Conservation (phyloP, 2,329 filamentous ascomycete species). For the Aspergillus sergii region DNA sequence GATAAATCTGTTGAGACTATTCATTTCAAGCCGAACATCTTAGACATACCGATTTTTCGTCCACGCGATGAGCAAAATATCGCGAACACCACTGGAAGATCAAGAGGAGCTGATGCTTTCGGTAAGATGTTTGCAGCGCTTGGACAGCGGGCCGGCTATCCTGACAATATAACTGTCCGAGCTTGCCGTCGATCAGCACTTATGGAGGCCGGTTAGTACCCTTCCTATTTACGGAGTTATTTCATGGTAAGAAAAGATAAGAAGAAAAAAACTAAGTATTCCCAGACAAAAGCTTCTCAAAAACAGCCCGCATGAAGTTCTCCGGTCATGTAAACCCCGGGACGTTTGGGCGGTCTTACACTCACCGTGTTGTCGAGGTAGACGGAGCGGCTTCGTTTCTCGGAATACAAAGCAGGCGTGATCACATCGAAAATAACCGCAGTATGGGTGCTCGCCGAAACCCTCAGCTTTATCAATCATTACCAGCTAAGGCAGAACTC, state of each 20-base stretch:
- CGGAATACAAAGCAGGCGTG: slow-evolving; percentile 3
- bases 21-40: slow-evolving; percentile 12
- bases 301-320: slow-evolving; percentile 17
- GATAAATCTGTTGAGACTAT: slow-evolving; percentile 16
- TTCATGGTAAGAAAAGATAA: too few species aligned
- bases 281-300: slow-evolving; percentile 16
- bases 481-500: slow-evolving; percentile 8
- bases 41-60: slow-evolving; percentile 16
- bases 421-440: slow-evolving; percentile 11
- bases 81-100: slow-evolving; percentile 6
- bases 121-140: slow-evolving; percentile 16
- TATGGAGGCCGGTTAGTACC: slow-evolving; percentile 12
- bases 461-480: slow-evolving; percentile 2
- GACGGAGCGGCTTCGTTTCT: slow-evolving; percentile 7
- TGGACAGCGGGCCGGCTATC: slow-evolving; percentile 15
- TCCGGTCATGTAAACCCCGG: slow-evolving; percentile 9
- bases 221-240: background rate
- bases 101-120: slow-evolving; percentile 16
- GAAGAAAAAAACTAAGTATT: background rate
- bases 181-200: slow-evolving; percentile 17
- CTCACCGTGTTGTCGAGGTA: slow-evolving; percentile 11
- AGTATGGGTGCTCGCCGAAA: slow-evolving; percentile 12
- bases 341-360: slow-evolving; percentile 18
- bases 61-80: slow-evolving; percentile 13
- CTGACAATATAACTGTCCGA: slow-evolving; percentile 16